Base-by-base conservation (phyloP, 2,329 filamentous ascomycete species). In the Volutella citrinella region DNA sequence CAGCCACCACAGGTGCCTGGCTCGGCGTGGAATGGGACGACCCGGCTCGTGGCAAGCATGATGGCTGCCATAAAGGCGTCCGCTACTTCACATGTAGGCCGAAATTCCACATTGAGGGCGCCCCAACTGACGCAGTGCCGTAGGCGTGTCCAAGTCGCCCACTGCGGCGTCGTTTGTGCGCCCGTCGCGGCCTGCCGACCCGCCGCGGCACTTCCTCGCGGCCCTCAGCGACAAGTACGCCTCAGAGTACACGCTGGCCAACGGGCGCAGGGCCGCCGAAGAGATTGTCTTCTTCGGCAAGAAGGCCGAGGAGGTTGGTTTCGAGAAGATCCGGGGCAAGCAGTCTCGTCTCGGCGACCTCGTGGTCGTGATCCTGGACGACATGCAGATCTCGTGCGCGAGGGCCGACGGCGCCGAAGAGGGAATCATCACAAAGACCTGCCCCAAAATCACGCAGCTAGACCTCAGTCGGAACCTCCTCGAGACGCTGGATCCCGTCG, bases 11-110 rank as follows among this genome's bases (percentile, higher is more conserved):
- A 26, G 87, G 88, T 30, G 70, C 75, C 43, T 97, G 91, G 90
- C 74, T 97, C 20, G 93, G 93, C 28, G 87, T 97, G 29, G 93
- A 98, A 73, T 98, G 93, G 93, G 91, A 97, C 63, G 87, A 96
- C 59, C 69, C 81, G 36, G 74, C 71, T 22, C 76, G 90, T 52
- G 93, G 93, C 42, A 97, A 96, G 68, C 90, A 98, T 63, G 78
- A 91, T 54, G 93, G 93, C 39, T 80, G 83, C 41, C 81, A 94
- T 63, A 80, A 84, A 45, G 87, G 84, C 40, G 70, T 76, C 42
- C 80, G 77, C 42, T 95, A 96, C 58, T 97, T 97, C 54, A 68
- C 73, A 49, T 95, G 91, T 91, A 76, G 56, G 68, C 33, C 18
- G 7, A 13, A 5, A 22, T 21, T 11, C 24, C 18, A 7, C 12